Conservation (phyloP, 78 protist genomes). For the Pigoraptor vietnamica region DNA sequence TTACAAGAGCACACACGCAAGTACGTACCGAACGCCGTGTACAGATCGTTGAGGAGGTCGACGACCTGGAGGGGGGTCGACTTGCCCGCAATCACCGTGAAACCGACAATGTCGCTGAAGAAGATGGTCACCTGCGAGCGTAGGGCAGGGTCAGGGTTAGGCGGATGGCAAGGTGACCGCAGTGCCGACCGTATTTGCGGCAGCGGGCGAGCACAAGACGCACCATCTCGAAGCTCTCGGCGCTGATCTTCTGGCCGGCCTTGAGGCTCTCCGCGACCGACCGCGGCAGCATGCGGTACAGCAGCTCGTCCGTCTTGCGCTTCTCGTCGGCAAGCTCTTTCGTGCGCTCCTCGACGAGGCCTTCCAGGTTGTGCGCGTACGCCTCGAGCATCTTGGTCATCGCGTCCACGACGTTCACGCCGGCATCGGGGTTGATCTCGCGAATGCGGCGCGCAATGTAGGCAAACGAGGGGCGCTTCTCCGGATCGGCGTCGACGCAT, state of each 20-base stretch:
- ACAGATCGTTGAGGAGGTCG: constrained; percentile 9
- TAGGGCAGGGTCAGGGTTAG: neutral
- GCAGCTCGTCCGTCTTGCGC: neutral
- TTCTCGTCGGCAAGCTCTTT: neutral
- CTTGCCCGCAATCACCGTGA: neutral
- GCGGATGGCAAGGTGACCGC: neutral
- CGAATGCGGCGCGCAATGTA: neutral
- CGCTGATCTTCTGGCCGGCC: neutral
- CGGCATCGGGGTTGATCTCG: neutral
- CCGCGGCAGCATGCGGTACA: neutral
- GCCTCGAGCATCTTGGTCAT: neutral
- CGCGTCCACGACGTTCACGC: neutral
- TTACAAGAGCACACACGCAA: neutral
- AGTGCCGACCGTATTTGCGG: neutral
- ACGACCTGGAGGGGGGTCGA: neutral
- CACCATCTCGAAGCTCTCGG: neutral
- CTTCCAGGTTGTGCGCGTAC: neutral
- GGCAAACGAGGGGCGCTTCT: neutral
- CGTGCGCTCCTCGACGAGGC: constrained; percentile 5
- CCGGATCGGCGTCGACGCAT: neutral
- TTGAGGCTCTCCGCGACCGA: neutral
- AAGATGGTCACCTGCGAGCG: neutral
- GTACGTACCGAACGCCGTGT: neutral
- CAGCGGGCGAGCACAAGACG: neutral
- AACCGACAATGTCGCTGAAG: constrained; percentile 12